These are phyloP conservation scores for Fusarium setosum DNA, from an alignment of 2,329 filamentous ascomycete genomes.

Conservation along the genomic window DNA sequence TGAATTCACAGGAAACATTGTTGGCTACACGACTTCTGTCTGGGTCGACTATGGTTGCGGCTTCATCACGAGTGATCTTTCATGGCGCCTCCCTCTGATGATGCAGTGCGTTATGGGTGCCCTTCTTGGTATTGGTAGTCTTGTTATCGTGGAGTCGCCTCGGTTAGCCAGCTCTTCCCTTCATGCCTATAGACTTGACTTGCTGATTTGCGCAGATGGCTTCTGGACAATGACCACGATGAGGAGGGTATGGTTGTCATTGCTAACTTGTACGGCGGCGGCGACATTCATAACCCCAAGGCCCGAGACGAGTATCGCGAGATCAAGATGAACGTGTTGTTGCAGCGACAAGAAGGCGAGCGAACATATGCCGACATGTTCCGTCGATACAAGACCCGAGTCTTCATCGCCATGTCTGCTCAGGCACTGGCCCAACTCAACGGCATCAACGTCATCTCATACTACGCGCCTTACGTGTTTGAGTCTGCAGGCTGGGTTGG, in stretches of 20 bases:
- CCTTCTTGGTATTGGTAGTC: constrained; percentile 84
- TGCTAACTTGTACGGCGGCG: constrained; percentile 94
- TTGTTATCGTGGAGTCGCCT: constrained; percentile 96
- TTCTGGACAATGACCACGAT: constrained; percentile 96
- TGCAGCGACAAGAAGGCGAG: constrained; percentile 95
- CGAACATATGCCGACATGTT: constrained; percentile 95
- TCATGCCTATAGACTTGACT: constrained; percentile 9
- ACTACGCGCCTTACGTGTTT: constrained; percentile 97
- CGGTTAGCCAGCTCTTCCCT: constrained; percentile 65
- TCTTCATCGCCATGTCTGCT: constrained; percentile 98
- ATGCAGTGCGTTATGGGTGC: constrained; percentile 97
- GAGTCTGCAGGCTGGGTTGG: constrained; percentile 97
- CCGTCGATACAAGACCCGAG: constrained; percentile 87
- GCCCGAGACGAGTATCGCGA: constrained; percentile 96
- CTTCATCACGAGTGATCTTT: constrained; percentile 84
- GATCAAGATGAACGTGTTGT: constrained; percentile 97
- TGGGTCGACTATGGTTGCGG: constrained; percentile 99
- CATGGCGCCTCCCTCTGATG: constrained; percentile 89
- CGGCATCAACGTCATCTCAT: constrained; percentile 99
- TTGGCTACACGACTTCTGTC: constrained; percentile 94
- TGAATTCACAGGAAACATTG: constrained; percentile 97
- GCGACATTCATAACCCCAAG: constrained; percentile 92
- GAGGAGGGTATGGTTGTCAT: constrained; percentile 99
- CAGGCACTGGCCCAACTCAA: constrained; percentile 96
- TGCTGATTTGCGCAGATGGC: constrained; percentile 74